These are phyloP conservation scores for Annulohypoxylon maeteangense DNA, from an alignment of 495 filamentous ascomycete species.

Conservation along the genomic window DNA sequence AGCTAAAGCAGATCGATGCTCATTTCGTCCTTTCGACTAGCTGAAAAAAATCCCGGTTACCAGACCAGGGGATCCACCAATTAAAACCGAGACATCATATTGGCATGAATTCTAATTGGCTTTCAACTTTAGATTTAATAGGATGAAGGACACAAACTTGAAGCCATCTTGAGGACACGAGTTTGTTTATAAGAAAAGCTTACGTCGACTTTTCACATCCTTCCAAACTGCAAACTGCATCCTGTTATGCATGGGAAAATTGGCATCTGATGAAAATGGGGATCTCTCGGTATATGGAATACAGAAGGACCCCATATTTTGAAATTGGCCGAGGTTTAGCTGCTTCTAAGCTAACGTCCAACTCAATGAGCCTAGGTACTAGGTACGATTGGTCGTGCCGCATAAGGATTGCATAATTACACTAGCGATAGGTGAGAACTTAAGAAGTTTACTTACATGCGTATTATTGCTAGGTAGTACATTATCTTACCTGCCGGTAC, in stretches of 20 bases:
- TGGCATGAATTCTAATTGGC: not conserved
- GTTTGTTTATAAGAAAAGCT: not conserved
- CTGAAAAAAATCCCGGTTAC: not conserved
- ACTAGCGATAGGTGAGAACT: not conserved
- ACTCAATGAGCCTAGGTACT: not conserved
- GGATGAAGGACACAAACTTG: not conserved
- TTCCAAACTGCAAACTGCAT: not conserved
- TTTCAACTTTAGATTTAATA: not conserved
- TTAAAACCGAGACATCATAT: not conserved
- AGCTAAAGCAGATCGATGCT: not conserved
- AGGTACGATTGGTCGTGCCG: not conserved
- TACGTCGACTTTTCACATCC: not conserved
- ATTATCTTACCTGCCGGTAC: not conserved
- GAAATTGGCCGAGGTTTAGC: conserved; percentile 35
- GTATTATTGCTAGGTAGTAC: not conserved
- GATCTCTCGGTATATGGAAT: conserved; percentile 5
- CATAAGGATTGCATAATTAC: conserved; percentile 6
- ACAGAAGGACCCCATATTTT: conserved; percentile 27
- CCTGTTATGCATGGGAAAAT: not conserved
- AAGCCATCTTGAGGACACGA: not conserved
- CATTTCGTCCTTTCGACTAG: not conserved
- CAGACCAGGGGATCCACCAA: not conserved
- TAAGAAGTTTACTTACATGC: not conserved
- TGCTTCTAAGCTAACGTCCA: not conserved
- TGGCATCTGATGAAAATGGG: not conserved